Conservation (phyloP, 208 protist species). For the Trypanosoma conorhini region DNA sequence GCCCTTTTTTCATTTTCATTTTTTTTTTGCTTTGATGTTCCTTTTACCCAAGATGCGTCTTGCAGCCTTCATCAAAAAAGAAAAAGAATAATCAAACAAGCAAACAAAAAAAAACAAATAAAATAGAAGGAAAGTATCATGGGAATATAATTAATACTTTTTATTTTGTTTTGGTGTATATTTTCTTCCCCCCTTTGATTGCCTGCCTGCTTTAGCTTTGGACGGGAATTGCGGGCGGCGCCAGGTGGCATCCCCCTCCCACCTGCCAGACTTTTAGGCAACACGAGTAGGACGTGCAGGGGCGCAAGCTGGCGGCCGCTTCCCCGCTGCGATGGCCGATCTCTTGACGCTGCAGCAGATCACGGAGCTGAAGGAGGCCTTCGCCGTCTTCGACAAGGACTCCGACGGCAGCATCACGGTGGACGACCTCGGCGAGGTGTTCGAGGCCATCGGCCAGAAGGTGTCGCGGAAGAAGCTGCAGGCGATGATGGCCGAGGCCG, state of each 20-base stretch:
- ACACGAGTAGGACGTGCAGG: no score
- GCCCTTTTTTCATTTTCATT: no score
- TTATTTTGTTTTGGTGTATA: constrained; percentile 9
- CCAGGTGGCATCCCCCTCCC: no score
- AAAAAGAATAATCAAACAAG: constrained; percentile 13
- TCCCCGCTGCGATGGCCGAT: constrained; percentile 68
- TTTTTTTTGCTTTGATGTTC: constrained; percentile 1
- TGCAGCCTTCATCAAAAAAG: constrained; percentile 4
- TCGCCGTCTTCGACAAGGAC: constrained; percentile 99
- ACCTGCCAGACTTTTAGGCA: no score
- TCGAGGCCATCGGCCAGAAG: constrained; percentile 98
- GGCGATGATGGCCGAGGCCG: constrained; percentile 97
- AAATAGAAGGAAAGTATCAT: no score
- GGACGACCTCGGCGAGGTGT: constrained; percentile 99
- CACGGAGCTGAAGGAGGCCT: constrained; percentile 99
- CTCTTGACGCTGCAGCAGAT: constrained; percentile 98
- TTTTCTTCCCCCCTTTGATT: constrained; percentile 4
- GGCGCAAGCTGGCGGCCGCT: not conserved
- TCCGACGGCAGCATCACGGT: constrained; percentile 98
- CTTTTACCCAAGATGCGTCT: not conserved
- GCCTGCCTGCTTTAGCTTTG: not conserved
- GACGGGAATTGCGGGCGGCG: not conserved
- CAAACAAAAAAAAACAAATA: no score
- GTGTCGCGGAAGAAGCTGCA: constrained; percentile 92
- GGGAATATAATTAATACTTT: no score